A percentile compares a stretch with the other conserved stretches of the same genome.
Conservation (phyloP, 441 rosid genomes). For the Syzygium syzygioides region DNA sequence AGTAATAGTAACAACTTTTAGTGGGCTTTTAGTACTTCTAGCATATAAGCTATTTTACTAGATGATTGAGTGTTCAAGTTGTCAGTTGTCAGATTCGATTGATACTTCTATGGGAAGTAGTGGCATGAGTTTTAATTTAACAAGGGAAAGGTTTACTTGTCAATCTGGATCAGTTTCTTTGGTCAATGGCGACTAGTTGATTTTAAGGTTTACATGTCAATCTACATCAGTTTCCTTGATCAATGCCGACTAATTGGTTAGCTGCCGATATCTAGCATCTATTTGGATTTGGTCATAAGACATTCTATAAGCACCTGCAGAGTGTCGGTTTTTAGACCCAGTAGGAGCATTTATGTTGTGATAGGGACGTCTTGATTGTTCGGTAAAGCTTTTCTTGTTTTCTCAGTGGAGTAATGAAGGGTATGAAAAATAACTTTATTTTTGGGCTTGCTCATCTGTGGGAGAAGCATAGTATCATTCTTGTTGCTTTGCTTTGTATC, state of each 20-base stretch:
- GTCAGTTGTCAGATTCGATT: background rate
- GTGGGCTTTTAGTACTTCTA: background rate
- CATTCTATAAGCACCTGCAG: background rate
- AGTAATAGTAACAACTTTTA: background rate
- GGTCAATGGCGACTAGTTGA: background rate
- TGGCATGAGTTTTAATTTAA: background rate
- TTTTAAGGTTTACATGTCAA: background rate
- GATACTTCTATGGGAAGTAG: background rate
- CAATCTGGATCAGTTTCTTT: background rate
- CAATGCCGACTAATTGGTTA: background rate
- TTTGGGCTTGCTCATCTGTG: background rate
- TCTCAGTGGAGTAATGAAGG: background rate
- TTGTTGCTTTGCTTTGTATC: background rate
- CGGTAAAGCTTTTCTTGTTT: background rate
- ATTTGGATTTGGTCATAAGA: background rate
- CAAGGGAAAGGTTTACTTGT: background rate
- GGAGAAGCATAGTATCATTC: background rate
- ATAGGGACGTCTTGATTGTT: background rate
- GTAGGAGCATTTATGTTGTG: background rate
- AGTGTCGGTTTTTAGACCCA: background rate
- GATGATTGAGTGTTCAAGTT: background rate
- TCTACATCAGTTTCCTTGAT: background rate
- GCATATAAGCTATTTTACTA: background rate
- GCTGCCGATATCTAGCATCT: background rate
- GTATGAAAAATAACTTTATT: background rate